Evolutionary conservation across 2,329 filamentous ascomycete species (phyloP).

Genomic region (Fusarium pseudonygamai): DNA sequence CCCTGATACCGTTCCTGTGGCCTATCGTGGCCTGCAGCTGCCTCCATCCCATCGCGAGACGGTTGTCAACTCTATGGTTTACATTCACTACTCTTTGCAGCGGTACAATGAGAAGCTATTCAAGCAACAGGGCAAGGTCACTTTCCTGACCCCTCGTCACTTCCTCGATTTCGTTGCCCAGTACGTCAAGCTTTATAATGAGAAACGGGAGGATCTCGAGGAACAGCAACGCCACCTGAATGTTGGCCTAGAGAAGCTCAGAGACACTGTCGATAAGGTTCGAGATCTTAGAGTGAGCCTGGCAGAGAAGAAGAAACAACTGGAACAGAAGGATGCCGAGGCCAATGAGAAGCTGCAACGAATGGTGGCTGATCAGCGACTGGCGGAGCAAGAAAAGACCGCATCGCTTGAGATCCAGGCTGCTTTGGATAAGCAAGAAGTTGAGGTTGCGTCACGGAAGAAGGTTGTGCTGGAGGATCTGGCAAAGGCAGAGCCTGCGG

Average conservation of each 20-base stretch:
- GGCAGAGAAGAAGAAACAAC: slow-evolving; percentile 91
- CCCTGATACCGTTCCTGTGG: slow-evolving; percentile 91
- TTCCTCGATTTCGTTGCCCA: slow-evolving; percentile 98
- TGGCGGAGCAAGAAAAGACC: slow-evolving; percentile 90
- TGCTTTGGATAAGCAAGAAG: slow-evolving; percentile 87
- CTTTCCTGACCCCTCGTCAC: slow-evolving; percentile 94
- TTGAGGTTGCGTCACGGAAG: slow-evolving; percentile 82
- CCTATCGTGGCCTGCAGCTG: slow-evolving; percentile 84
- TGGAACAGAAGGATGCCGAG: slow-evolving; percentile 93
- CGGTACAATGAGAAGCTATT: slow-evolving; percentile 87
- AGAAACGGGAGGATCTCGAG: slow-evolving; percentile 97
- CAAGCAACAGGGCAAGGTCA: slow-evolving; percentile 91
- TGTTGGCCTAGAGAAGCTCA: slow-evolving; percentile 95
- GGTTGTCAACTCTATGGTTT: slow-evolving; percentile 98
- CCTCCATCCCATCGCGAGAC: slow-evolving; percentile 91
- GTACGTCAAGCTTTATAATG: slow-evolving; percentile 96
- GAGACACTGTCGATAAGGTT: slow-evolving; percentile 97
- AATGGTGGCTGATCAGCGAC: slow-evolving; percentile 95
- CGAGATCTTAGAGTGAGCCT: slow-evolving; percentile 89
- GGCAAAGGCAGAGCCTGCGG: slow-evolving; percentile 90
- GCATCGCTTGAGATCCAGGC: slow-evolving; percentile 89
- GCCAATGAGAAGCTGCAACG: slow-evolving; percentile 97
- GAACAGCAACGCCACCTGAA: slow-evolving; percentile 99
- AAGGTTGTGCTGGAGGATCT: slow-evolving; percentile 89
- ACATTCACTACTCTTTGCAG: slow-evolving; percentile 95